A percentile compares a stretch with the other conserved stretches of the same genome.
Conservation (phyloP, 805 yeast species). For the Candida tibetensis region DNA sequence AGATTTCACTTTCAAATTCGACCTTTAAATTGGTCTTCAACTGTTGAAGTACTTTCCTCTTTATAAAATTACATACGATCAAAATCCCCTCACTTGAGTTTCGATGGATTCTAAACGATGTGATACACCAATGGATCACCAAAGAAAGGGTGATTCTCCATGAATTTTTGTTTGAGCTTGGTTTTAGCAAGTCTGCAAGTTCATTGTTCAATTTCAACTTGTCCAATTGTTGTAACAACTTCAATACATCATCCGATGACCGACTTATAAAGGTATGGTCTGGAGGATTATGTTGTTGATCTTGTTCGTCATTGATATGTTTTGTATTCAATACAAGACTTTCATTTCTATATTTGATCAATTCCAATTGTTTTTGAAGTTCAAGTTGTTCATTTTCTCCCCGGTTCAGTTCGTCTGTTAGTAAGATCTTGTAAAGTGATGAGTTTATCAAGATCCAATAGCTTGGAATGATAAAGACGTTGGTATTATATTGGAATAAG, state of each 20-base stretch:
- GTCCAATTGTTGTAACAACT: constrained; percentile 38
- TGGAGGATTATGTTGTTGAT: constrained; percentile 2
- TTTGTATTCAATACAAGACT: constrained; percentile 57
- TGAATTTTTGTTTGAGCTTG: constrained; percentile 8
- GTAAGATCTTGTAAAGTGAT: constrained; percentile 41
- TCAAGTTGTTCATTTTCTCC: constrained; percentile 25
- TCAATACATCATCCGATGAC: constrained; percentile 26
- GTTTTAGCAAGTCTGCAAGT: constrained; percentile 26
- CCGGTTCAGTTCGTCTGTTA: constrained; percentile 13
- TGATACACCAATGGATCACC: constrained; percentile 39
- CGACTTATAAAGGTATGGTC: constrained; percentile 23
- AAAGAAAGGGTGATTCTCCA: constrained; percentile 38
- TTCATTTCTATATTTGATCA: constrained; percentile 67
- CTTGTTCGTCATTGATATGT: constrained; percentile 4
- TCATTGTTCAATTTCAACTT: constrained; percentile 27
- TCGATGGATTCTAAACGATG: constrained; percentile 33
- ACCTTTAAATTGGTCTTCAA: constrained; percentile 30
- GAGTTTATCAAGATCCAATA: constrained; percentile 58
- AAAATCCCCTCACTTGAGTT: constrained; percentile 29
- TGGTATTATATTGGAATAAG: constrained; percentile 50
- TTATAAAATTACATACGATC: constrained; percentile 45
- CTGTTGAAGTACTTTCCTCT: constrained; percentile 33
- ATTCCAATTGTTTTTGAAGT: constrained; percentile 48
- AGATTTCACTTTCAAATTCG: constrained; percentile 43
- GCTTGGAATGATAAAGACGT: constrained; percentile 61